phyloP scores from a whole-genome alignment of 148 eudicot species.

The Fagopyrum tataricum region DNA sequence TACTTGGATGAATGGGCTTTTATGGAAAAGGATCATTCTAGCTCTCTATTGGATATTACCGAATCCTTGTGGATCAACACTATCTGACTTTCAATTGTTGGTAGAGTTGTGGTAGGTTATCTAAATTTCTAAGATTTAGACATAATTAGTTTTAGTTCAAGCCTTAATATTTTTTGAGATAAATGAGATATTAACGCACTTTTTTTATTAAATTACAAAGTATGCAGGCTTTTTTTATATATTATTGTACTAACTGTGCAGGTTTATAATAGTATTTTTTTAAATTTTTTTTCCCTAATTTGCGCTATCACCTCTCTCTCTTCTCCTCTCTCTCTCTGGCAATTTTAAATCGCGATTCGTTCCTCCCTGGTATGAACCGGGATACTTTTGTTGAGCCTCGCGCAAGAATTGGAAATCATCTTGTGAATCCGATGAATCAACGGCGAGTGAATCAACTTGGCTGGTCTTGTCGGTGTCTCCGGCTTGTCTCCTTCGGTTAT shows the following conservation, averaged over 20 bases:
- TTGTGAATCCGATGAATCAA: slow-evolving; percentile 18
- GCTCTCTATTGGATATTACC: no score
- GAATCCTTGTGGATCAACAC: no score
- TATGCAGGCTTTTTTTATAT: not conserved
- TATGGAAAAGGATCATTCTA: slow-evolving; percentile 42
- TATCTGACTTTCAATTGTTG: no score
- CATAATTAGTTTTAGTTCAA: slow-evolving; percentile 1
- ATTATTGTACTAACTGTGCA: not conserved
- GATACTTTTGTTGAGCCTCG: slow-evolving; percentile 37
- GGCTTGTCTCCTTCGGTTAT: no score
- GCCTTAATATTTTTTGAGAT: not conserved
- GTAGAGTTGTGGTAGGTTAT: slow-evolving; percentile 58
- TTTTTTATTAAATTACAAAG: no score
- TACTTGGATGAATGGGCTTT: slow-evolving; percentile 63
- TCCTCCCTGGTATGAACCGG: no score
- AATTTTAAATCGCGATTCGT: no score
- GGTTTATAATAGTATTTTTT: no score
- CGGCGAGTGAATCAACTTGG: not conserved
- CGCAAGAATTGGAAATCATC: slow-evolving; percentile 60
- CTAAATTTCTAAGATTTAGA: not conserved
- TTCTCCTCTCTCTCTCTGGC: no score
- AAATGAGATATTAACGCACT: no score
- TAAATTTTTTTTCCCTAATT: not conserved
- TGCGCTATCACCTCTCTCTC: no score
- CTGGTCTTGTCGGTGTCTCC: not conserved